These are phyloP conservation scores for Scheffersomyces titani DNA, from an alignment of 1,139 yeast genomes.

Conservation along the genomic window DNA sequence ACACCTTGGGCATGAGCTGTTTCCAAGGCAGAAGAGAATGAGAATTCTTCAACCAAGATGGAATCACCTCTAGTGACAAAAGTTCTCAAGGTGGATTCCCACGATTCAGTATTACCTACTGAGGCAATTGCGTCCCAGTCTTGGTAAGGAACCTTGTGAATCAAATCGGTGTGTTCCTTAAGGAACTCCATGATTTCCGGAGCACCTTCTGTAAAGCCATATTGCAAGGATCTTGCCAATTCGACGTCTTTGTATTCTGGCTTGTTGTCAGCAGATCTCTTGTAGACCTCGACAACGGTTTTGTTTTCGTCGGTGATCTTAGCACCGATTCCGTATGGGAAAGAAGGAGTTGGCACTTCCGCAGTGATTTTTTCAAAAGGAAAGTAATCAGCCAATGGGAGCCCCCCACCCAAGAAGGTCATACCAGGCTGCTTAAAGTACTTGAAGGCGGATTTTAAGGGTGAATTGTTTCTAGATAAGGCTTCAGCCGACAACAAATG, in stretches of 20 bases:
- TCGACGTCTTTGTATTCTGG: conserved; percentile 60
- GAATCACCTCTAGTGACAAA: conserved; percentile 78
- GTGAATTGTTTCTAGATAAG: conserved; percentile 71
- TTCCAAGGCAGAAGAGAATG: conserved; percentile 84
- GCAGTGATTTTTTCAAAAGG: conserved; percentile 80
- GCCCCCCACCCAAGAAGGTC: conserved; percentile 92
- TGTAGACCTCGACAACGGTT: conserved; percentile 45
- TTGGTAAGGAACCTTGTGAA: conserved; percentile 65
- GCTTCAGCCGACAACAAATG: conserved; percentile 83
- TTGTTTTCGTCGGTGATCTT: conserved; percentile 52
- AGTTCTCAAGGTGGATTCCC: conserved; percentile 85
- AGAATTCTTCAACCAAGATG: conserved; percentile 77
- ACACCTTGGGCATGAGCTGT: conserved; percentile 76
- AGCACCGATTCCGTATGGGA: conserved; percentile 72
- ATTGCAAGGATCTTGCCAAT: conserved; percentile 83
- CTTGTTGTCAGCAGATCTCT: conserved; percentile 36
- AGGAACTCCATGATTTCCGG: conserved; percentile 66
- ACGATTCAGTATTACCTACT: conserved; percentile 84
- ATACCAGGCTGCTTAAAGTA: conserved; percentile 73
- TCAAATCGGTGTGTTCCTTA: conserved; percentile 71
- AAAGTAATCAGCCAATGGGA: conserved; percentile 87
- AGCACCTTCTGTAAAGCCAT: conserved; percentile 83
- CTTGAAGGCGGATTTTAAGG: conserved; percentile 81
- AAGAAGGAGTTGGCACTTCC: conserved; percentile 77
- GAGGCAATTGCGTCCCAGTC: conserved; percentile 64